Conservation (phyloP, 768 basidiomycete genomes). For the Trametes cinnabarina region DNA sequence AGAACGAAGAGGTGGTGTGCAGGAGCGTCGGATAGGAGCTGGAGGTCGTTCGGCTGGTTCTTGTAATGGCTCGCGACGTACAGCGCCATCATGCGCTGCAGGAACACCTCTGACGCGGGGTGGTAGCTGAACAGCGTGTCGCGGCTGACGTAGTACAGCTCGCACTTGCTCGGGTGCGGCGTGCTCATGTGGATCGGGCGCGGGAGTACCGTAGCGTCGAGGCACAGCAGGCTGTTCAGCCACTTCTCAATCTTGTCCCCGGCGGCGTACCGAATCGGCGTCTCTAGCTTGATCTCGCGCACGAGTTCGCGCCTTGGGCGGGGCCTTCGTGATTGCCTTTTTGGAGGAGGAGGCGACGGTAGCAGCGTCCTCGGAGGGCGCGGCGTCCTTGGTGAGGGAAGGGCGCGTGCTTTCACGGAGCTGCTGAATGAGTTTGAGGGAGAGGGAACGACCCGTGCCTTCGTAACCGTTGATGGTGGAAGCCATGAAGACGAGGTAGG, state of each 20-base stretch:
- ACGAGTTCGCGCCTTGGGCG: slow-evolving; percentile 72
- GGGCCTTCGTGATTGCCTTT: slow-evolving; percentile 52
- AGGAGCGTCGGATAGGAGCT: slow-evolving; percentile 93
- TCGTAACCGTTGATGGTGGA: slow-evolving; percentile 99
- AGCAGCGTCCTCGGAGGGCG: slow-evolving; percentile 40
- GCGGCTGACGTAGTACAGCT: slow-evolving; percentile 91
- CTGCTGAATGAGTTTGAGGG: slow-evolving; percentile 96
- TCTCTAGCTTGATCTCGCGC: slow-evolving; percentile 92
- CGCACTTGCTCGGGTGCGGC: slow-evolving; percentile 91
- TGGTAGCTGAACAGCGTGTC: slow-evolving; percentile 98
- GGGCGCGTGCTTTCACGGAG: slow-evolving; percentile 88
- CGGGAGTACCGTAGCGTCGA: slow-evolving; percentile 74
- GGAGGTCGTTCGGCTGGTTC: slow-evolving; percentile 98
- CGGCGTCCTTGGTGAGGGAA: slow-evolving; percentile 64
- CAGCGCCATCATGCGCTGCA: slow-evolving; percentile 97
- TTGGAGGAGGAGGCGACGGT: slow-evolving; percentile 46
- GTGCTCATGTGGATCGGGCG: slow-evolving; percentile 66
- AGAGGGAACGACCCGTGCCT: slow-evolving; percentile 97
- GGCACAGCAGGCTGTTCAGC: slow-evolving; percentile 87
- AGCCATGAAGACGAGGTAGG: slow-evolving; percentile 96
- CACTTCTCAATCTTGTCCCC: slow-evolving; percentile 93
- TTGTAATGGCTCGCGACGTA: slow-evolving; percentile 99
- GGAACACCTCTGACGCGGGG: slow-evolving; percentile 94
- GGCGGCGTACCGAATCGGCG: slow-evolving; percentile 87
- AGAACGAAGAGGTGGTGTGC: slow-evolving; percentile 97